Conservation (phyloP, 345 rosid species). For the Xanthoceras sorbifolium region DNA sequence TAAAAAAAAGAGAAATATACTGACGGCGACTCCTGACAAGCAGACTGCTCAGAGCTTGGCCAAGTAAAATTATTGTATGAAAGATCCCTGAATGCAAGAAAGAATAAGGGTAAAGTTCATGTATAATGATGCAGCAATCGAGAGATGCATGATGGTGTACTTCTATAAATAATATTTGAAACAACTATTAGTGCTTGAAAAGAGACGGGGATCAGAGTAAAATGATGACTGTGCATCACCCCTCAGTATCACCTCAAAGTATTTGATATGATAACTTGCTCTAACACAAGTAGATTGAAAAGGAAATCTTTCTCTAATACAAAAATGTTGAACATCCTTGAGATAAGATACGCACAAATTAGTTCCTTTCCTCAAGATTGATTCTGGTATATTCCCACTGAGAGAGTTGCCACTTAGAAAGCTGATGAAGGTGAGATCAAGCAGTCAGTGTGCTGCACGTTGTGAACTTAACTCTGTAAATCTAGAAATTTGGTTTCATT, state of each 20-base stretch:
- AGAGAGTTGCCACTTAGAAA: conserved; percentile 30
- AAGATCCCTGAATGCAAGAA: conserved; percentile 38
- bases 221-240: background rate
- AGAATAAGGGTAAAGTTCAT: background rate
- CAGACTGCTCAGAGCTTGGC: conserved; percentile 30
- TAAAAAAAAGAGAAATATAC: conserved; percentile 1
- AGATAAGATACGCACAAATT: conserved; percentile 25
- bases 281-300: background rate
- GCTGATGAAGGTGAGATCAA: conserved; percentile 16
- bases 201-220: no score
- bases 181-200: background rate
- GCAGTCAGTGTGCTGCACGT: conserved; percentile 6
- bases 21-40: conserved; percentile 31
- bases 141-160: background rate
- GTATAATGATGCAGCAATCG: background rate
- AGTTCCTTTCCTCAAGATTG: conserved; percentile 30
- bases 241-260: background rate
- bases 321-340: background rate
- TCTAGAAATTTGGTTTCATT: background rate
- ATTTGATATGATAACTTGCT: background rate
- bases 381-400: conserved; percentile 29
- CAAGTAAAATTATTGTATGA: conserved; percentile 39
- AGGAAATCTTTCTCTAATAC: background rate
- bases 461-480: background rate
- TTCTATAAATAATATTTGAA: background rate